Evolutionary conservation across 73 alveolate species (phyloP).

Genomic region (Paramecium tetraurelia): DNA sequence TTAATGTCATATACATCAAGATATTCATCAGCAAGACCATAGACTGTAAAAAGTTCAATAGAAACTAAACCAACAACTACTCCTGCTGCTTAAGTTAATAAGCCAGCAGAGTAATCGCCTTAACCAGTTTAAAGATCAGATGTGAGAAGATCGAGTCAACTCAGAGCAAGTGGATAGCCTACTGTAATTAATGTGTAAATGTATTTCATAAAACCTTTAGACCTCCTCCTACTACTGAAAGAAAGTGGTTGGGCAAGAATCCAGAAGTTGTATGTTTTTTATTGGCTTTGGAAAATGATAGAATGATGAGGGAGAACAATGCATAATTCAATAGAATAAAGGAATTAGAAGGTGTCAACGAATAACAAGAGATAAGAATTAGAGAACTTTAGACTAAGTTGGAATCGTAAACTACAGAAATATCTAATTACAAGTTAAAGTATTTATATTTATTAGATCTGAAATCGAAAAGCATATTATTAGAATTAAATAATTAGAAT

Average conservation of each 20-base stretch:
- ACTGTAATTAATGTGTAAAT: not conserved
- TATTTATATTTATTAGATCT: not conserved
- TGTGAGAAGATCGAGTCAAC: not conserved
- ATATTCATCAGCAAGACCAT: constrained; percentile 45
- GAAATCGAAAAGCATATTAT: not conserved
- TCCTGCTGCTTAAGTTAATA: not conserved
- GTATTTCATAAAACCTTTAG: not conserved
- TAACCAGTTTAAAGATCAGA: not conserved
- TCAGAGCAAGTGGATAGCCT: not conserved
- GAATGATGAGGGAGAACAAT: not conserved
- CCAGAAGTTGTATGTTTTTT: constrained; percentile 28
- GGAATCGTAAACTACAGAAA: not conserved
- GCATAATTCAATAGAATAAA: not conserved
- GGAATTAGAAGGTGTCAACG: not conserved
- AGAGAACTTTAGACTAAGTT: not conserved
- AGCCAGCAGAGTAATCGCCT: not conserved
- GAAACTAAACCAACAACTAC: not conserved
- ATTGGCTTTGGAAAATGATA: constrained; percentile 26
- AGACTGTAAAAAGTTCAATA: not conserved
- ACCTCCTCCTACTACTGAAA: not conserved
- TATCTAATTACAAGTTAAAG: not conserved
- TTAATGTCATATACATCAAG: constrained; percentile 39
- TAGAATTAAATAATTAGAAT: constrained; percentile 5
- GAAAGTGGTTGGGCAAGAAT: constrained; percentile 41
- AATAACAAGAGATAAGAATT: not conserved